Evolutionary conservation across 768 basidiomycete genomes (phyloP), one percentile per base, ranked within the genome.

Genomic region (Suillus fuscotomentosus): DNA sequence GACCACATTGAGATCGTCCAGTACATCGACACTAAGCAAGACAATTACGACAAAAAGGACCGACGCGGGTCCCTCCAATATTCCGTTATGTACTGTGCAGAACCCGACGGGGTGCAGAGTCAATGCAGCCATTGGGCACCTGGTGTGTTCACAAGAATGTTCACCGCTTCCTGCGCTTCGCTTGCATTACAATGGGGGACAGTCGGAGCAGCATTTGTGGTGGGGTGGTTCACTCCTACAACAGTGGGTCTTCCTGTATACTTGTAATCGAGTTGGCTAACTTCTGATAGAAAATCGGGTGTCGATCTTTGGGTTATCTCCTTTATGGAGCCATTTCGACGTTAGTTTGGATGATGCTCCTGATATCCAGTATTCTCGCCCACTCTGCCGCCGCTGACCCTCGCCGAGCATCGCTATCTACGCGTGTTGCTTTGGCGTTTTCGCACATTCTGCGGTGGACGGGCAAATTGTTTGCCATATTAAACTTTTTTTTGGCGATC

Each of bases 121-220:
- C 7, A 20, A 20, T 9, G 63, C 57, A 60, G 56, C 41, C 67
- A 63, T 15, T 72, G 68, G 71, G 70, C 64, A 20, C 65, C 65
- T 9, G 66, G 62, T 1, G 66, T 68, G 27, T 70, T 66, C 53
- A 53, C 39, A 34, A 62, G 73, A 43, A 67, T 73, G 24, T 15
- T 62, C 13, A 47, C 70, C 36, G 73, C 74, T 17, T 69, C 73
- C 8, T 9, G 65, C 10, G 47, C 64, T 13, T 68, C 71, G 15
- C 60, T 75, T 7, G 56, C 61, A 11, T 51, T 74, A 36, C 72
- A 74, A 63, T 75, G 73, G 74, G 67, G 64, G 9, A 71, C 72
- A 3, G 60, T 65, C 14, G 72, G 73, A 15, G 70, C 70, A 2
- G 72, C 74, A 8, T 43, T 71, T 34, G 17, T 71, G 20, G 67